Base-by-base conservation (phyloP, 2,329 filamentous ascomycete species). In the Zymoseptoria pseudotritici region DNA sequence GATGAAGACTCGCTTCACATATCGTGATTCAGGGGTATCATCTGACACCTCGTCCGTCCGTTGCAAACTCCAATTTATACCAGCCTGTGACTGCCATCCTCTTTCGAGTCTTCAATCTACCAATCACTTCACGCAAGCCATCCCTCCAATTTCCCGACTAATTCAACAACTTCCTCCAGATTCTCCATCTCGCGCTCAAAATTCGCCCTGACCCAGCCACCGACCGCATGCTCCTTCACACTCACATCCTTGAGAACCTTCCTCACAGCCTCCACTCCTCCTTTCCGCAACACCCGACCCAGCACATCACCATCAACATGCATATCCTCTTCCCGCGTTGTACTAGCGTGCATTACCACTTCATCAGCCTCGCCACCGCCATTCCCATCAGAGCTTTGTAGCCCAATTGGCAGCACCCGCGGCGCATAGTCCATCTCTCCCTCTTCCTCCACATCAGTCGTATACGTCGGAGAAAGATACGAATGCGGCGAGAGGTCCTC, bases 271-370 rank as follows among this genome's bases (percentile, higher is more conserved):
- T 61, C 59, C 9, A 58, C 60, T 1, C 69, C 70, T 36, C 69
- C 69, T 2, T 64, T 62, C 17, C 66, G 65, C 19, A 78, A 55
- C 49, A 73, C 72, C 9, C 72, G 57, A 11, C 63, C 62, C 4
- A 80, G 57, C 4, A 75, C 50, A 64, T 80, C 77, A 0, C 76
- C 78, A 61, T 80, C 74, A 4, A 80, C 67, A 59, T 77, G 74
- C 58, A 69, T 72, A 31, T 73, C 69, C 58, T 57, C 55, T 11
- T 57, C 54, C 21, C 29, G 55, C 13, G 24, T 56, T 11, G 54
- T 64, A 8, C 50, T 61, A 24, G 64, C 62, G 49, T 61, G 59
- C 54, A 69, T 60, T 29, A 62, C 60, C 2, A 65, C 61, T 11
- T 42, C 36, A 2, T 74, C 70, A 0, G 69, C 63, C n/a, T 67